phyloP scores from a whole-genome alignment of 257 asterid species.

The Nicotiana knightiana region DNA sequence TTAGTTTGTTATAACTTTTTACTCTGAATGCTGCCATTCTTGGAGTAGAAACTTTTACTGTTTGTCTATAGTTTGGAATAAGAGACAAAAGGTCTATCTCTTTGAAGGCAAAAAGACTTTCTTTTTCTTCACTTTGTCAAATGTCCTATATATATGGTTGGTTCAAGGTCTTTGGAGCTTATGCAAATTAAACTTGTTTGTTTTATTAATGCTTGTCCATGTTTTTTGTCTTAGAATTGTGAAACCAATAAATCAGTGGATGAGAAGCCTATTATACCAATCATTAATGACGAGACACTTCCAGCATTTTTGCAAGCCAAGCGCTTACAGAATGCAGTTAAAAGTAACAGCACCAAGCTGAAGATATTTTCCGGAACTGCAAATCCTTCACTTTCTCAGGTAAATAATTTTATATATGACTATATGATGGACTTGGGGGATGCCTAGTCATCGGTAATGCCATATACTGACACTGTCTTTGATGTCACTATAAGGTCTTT shows the following conservation, averaged over 20 bases:
- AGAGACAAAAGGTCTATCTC: neutral
- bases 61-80: neutral
- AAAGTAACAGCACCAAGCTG: conserved; percentile 35
- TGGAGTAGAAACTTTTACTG: neutral
- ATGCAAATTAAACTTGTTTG: neutral
- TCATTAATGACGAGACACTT: conserved; percentile 48
- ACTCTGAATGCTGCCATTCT: neutral
- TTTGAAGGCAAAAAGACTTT: neutral
- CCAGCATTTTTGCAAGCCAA: conserved; percentile 57
- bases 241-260: conserved; percentile 52
- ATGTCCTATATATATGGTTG: neutral
- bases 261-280: conserved; percentile 69
- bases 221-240: conserved; percentile 46
- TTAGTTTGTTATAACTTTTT: neutral
- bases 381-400: conserved; percentile 73
- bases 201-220: neutral
- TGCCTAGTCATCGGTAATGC: neutral
- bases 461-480: neutral
- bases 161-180: neutral
- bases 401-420: conserved; percentile 12
- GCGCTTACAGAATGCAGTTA: conserved; percentile 40
- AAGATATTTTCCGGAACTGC: conserved; percentile 74
- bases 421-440: neutral
- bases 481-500: neutral
- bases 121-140: neutral